phyloP scores from a whole-genome alignment of 192 early-diverging fungal genomes.

The Coemansia sp. region DNA sequence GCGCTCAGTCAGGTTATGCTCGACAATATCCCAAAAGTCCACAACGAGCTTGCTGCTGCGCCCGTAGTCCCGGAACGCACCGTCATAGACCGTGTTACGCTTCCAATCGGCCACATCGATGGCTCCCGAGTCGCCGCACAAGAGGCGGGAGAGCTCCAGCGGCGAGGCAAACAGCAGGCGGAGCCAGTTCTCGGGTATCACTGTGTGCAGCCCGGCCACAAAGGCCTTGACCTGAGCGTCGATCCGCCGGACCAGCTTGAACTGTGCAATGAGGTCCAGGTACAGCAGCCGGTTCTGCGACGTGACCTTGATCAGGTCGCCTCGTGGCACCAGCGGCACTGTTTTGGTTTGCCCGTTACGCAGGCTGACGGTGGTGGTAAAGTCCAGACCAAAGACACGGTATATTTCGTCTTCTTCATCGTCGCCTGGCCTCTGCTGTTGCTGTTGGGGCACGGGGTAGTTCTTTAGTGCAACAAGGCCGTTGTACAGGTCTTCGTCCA shows the following conservation, averaged over 20 bases:
- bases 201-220: conserved; percentile 71
- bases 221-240: conserved; percentile 74
- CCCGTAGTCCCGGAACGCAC: conserved; percentile 50
- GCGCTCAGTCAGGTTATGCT: conserved; percentile 35
- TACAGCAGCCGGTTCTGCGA: conserved; percentile 81
- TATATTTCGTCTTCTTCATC: conserved; percentile 63
- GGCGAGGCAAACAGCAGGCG: conserved; percentile 79
- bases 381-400: conserved; percentile 54
- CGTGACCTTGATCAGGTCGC: conserved; percentile 73
- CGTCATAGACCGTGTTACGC: conserved; percentile 68
- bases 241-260: conserved; percentile 79
- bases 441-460: conserved; percentile 37
- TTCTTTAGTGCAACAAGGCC: conserved; percentile 69
- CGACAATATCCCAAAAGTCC: conserved; percentile 65
- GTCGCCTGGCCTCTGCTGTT: conserved; percentile 4
- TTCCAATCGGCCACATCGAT: conserved; percentile 76
- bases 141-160: conserved; percentile 82
- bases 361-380: conserved; percentile 58
- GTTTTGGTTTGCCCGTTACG: conserved; percentile 18
- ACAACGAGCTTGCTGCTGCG: conserved; percentile 67
- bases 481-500: conserved; percentile 73
- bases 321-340: conserved; percentile 73
- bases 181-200: conserved; percentile 84
- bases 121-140: conserved; percentile 70
- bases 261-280: conserved; percentile 82